Conservation (phyloP, 768 basidiomycete species). For the Tulasnella sp. region DNA sequence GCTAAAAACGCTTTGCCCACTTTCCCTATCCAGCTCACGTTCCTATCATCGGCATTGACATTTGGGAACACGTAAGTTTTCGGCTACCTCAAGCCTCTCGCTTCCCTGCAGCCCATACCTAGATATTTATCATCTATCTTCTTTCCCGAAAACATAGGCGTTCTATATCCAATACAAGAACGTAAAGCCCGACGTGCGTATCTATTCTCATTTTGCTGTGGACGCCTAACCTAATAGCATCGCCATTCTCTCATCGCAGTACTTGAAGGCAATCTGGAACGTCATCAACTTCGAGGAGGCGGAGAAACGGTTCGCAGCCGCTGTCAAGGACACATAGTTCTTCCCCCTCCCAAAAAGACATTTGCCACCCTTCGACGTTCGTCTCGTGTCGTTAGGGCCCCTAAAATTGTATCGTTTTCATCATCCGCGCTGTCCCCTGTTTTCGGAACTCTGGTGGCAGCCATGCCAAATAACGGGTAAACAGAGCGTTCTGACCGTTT, state of each 20-base stretch:
- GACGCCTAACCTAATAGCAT: neutral
- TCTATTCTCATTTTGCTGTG: neutral
- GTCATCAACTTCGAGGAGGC: conserved; percentile 96
- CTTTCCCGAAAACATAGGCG: conserved; percentile 34
- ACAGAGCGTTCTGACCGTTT: too few relatives aligned
- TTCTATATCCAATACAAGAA: conserved; percentile 78
- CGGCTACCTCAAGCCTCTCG: too few relatives aligned
- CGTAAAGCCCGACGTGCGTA: conserved; percentile 83
- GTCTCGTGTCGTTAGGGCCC: neutral
- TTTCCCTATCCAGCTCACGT: conserved; percentile 62
- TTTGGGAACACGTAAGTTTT: conserved; percentile 81
- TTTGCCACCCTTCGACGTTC: neutral
- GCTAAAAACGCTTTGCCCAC: neutral
- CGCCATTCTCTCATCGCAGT: conserved; percentile 36
- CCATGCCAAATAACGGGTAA: too few relatives aligned
- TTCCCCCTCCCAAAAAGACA: too few relatives aligned
- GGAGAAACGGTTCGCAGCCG: conserved; percentile 44
- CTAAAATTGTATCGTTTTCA: too few relatives aligned
- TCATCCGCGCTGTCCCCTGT: too few relatives aligned
- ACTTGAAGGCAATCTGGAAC: conserved; percentile 90
- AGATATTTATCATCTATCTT: neutral
- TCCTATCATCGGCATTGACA: conserved; percentile 91
- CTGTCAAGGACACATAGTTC: conserved; percentile 18
- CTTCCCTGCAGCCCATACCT: neutral
- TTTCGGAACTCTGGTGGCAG: too few relatives aligned